Evolutionary conservation across 805 yeast species (phyloP).

Genomic region (Candida saitoana): DNA sequence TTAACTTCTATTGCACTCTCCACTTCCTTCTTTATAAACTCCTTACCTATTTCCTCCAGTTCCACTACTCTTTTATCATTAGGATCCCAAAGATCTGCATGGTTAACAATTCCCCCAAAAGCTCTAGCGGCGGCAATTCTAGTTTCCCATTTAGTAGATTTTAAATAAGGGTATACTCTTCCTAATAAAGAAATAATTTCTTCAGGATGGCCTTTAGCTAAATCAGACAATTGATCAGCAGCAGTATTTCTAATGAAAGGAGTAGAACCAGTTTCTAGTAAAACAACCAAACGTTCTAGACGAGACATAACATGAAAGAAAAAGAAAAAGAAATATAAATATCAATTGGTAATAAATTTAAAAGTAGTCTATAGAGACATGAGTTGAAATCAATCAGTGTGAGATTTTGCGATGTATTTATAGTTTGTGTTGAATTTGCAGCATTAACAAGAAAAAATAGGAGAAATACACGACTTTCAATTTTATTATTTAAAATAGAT

Average conservation of each 20-base stretch:
- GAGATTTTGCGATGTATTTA: conserved; percentile 10
- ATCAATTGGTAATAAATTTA: too few relatives aligned
- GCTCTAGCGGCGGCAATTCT: conserved; percentile 93
- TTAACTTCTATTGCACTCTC: conserved; percentile 2
- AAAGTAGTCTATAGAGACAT: too few relatives aligned
- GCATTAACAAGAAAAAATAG: conserved; percentile 1
- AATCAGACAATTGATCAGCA: conserved; percentile 92
- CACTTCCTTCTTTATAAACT: conserved; percentile 13
- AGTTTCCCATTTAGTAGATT: conserved; percentile 90
- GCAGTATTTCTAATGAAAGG: conserved; percentile 92
- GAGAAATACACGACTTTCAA: background rate
- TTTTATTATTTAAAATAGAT: too few relatives aligned
- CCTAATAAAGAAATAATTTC: conserved; percentile 79
- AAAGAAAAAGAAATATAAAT: too few relatives aligned
- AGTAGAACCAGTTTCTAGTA: conserved; percentile 91
- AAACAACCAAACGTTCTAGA: conserved; percentile 52
- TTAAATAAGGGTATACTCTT: conserved; percentile 84
- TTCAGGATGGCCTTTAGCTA: conserved; percentile 93
- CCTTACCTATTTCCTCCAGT: conserved; percentile 14
- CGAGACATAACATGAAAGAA: conserved; percentile 34
- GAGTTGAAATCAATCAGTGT: conserved; percentile 1
- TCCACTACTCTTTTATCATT: conserved; percentile 40
- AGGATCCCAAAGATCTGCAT: conserved; percentile 83
- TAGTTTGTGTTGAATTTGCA: conserved; percentile 6
- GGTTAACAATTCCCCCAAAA: conserved; percentile 84